phyloP scores from a whole-genome alignment of 495 filamentous ascomycete genomes.

The Neurospora intermedia region DNA sequence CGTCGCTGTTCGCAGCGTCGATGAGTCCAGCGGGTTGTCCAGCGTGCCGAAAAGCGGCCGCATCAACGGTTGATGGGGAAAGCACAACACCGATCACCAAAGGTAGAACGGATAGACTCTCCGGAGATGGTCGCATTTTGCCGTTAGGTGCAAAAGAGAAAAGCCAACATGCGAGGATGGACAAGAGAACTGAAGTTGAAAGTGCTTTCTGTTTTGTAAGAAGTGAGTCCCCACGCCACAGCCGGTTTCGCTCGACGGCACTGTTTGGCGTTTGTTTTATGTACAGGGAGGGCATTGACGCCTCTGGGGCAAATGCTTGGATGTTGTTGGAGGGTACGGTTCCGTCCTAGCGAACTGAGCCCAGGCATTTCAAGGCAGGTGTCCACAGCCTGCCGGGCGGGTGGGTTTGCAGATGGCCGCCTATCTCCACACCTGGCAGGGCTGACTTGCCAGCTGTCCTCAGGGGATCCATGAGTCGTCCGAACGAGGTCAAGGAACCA shows the following conservation, averaged over 20 bases:
- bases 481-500: neutral
- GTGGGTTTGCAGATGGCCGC: neutral
- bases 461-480: neutral
- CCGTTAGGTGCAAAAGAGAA: neutral
- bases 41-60: conserved; percentile 9
- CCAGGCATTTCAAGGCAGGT: neutral
- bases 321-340: neutral
- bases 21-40: neutral
- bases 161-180: neutral
- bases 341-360: neutral
- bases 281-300: neutral
- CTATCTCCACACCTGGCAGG: neutral
- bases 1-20: neutral
- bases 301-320: neutral
- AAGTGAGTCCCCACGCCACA: neutral
- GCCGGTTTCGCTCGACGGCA: neutral
- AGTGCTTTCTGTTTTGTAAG: neutral
- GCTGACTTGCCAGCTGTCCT: neutral
- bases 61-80: conserved; percentile 11
- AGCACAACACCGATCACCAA: conserved; percentile 14
- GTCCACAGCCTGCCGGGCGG: neutral
- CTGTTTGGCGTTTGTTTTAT: neutral
- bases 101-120: conserved; percentile 5
- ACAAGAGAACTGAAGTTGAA: neutral
- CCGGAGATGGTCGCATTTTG: conserved; percentile 19